phyloP scores from a whole-genome alignment of 345 rosid species.

The Toxicodendron radicans region DNA sequence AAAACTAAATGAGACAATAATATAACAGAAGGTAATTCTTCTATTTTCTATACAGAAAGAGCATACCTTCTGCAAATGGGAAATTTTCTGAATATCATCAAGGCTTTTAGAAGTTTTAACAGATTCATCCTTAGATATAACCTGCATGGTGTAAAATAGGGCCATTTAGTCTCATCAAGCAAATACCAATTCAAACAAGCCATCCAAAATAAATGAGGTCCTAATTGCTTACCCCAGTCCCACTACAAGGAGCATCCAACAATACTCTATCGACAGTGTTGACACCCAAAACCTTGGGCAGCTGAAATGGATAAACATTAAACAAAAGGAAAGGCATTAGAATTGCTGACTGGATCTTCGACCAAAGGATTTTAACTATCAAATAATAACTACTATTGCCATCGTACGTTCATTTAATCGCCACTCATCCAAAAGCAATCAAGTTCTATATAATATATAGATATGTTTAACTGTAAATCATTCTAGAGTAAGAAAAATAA shows the following conservation, averaged over 20 bases:
- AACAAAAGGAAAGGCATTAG: background rate
- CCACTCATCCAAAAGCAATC: background rate
- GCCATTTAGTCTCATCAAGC: slow-evolving; percentile 20
- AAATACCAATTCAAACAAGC: background rate
- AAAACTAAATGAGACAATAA: background rate
- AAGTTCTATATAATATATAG: background rate
- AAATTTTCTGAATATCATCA: slow-evolving; percentile 77
- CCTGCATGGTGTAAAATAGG: slow-evolving; percentile 32
- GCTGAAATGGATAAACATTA: slow-evolving; percentile 40
- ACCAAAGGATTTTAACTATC: background rate
- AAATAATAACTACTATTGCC: background rate
- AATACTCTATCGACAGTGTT: slow-evolving; percentile 81
- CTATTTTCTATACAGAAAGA: slow-evolving; percentile 5
- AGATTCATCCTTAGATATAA: slow-evolving; percentile 84
- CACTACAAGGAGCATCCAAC: slow-evolving; percentile 99
- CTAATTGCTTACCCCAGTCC: slow-evolving; percentile 79
- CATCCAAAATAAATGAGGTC: background rate
- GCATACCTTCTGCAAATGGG: slow-evolving; percentile 88
- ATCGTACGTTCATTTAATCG: background rate
- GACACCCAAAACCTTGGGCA: slow-evolving; percentile 72
- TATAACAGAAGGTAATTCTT: background rate
- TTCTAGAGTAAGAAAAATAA: background rate
- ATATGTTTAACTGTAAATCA: background rate
- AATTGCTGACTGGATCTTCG: background rate
- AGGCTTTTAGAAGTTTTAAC: slow-evolving; percentile 83